Base-by-base conservation (phyloP, 23 red algal species). In the Gracilaria gracilis region DNA sequence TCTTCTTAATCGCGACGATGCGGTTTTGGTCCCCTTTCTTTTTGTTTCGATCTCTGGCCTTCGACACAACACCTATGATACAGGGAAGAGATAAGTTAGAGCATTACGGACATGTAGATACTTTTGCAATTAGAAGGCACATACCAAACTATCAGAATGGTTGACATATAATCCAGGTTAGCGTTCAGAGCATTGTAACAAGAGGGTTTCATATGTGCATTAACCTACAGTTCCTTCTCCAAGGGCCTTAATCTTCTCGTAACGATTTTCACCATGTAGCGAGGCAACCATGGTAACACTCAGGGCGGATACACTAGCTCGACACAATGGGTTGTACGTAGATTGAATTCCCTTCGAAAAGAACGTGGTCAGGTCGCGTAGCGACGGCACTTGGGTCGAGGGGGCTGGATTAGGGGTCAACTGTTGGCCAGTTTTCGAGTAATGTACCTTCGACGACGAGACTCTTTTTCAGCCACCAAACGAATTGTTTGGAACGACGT, bases 1-100 rank as follows among this genome's bases (percentile, higher is more conserved):
- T 91, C 28, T 96, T 96, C 73, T 96, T 96, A 58, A 96, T 90
- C 34, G 95, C 95, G 54, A 96, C 95, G 37, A 89, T 95, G 24
- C 81, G 51, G 66, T 93, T 66, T 35, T 80, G 70, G 27, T 78
- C 70, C 29, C 70, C 59, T 50, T 58, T 54, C 47, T 28, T 37
- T 32, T 79, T 88, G 15, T 55, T 79, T 0, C 69, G 83, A 71
- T 95, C 93, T 15, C 87, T 65, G 42, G 93, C 93, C 87, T 95
- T 88, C 38, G 86, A 90, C 21, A 95, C 93, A 50, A 95, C 81
- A 72, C 93, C 93, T 86, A 13, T 44, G 33, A 44, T n/a, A 44
- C 35, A 37, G 34, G 9, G 67, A 73, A 8, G 16, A 40, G 34
- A 73, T 24, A 1, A 29, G 19, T 62, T 62, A 62, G 59, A 62